A percentile compares a stretch with the other conserved stretches of the same genome.
Evolutionary conservation across 106 monocot genomes (phyloP).

Genomic region (Allium fistulosum): DNA sequence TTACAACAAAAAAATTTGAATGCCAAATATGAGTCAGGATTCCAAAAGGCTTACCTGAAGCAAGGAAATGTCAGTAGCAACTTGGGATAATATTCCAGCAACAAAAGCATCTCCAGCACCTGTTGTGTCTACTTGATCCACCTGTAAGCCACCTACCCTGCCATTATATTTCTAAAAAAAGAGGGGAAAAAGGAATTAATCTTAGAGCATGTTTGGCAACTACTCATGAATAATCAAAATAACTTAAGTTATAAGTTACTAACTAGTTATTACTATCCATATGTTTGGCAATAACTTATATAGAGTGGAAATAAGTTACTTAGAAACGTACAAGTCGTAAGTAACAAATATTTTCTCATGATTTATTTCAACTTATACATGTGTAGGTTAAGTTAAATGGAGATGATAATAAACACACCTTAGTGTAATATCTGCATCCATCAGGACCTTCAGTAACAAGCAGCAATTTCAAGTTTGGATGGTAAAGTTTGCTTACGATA

Average conservation of each 20-base stretch:
- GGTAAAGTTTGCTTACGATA: constrained; percentile 68
- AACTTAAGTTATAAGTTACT: neutral
- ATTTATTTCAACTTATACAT: neutral
- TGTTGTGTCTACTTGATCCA: constrained; percentile 74
- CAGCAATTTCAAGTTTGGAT: constrained; percentile 85
- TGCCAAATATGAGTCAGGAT: neutral
- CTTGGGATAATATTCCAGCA: constrained; percentile 78
- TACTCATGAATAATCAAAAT: neutral
- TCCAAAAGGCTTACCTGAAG: constrained; percentile 46
- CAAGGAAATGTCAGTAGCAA: constrained; percentile 63
- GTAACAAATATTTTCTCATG: too few species aligned
- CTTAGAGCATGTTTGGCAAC: neutral
- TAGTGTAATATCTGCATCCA: constrained; percentile 91
- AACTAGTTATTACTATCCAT: too few species aligned
- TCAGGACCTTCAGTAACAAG: constrained; percentile 86
- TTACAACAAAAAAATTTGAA: too few species aligned
- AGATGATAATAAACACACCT: constrained; percentile 36
- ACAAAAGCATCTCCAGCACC: constrained; percentile 99
- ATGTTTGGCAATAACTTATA: too few species aligned
- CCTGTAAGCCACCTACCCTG: constrained; percentile 72
- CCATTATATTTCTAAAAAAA: constrained; percentile 54
- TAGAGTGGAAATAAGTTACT: too few species aligned
- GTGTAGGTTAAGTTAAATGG: neutral
- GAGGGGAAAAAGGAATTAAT: neutral
- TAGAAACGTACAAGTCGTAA: too few species aligned